Evolutionary conservation across 2,329 filamentous ascomycete genomes (phyloP).

Genomic region (Penicillium corylophilum): DNA sequence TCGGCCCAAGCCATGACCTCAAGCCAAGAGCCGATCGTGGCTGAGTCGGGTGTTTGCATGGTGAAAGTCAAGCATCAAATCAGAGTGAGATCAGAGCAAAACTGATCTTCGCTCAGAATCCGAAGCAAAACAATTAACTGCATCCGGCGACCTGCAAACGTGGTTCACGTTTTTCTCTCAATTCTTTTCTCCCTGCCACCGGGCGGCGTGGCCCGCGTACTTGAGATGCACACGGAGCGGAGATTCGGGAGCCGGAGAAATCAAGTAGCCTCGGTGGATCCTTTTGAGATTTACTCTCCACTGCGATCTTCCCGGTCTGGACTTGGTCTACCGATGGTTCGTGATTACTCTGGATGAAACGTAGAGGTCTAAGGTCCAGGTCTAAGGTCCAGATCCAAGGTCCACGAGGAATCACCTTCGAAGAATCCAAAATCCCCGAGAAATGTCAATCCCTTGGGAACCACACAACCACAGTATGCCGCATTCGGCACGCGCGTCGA

Average conservation of each 20-base stretch:
- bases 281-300: neutral
- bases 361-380: too few relatives aligned
- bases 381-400: neutral
- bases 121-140: constrained; percentile 6
- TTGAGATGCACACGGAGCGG: neutral
- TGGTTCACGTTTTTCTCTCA: constrained; percentile 4
- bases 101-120: too few relatives aligned
- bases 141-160: constrained; percentile 11
- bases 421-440: constrained; percentile 7
- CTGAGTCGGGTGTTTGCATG: constrained; percentile 8
- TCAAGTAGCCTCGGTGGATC: neutral
- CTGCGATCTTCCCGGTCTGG: neutral
- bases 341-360: neutral
- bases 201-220: constrained; percentile 2
- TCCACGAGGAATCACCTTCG: neutral
- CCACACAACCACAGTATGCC: constrained; percentile 5
- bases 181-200: constrained; percentile 1
- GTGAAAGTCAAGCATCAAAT: too few relatives aligned
- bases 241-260: neutral
- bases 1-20: constrained; percentile 1
- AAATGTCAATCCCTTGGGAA: constrained; percentile 14
- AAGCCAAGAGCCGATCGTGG: constrained; percentile 7
- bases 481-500: constrained; percentile 22
- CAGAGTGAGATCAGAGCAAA: too few relatives aligned
- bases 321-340: neutral